Percentiles rank a stretch among this genome's conserved stretches.
Evolutionary conservation across 2,329 filamentous ascomycete genomes (phyloP).

Genomic region (Colletotrichum sp.): DNA sequence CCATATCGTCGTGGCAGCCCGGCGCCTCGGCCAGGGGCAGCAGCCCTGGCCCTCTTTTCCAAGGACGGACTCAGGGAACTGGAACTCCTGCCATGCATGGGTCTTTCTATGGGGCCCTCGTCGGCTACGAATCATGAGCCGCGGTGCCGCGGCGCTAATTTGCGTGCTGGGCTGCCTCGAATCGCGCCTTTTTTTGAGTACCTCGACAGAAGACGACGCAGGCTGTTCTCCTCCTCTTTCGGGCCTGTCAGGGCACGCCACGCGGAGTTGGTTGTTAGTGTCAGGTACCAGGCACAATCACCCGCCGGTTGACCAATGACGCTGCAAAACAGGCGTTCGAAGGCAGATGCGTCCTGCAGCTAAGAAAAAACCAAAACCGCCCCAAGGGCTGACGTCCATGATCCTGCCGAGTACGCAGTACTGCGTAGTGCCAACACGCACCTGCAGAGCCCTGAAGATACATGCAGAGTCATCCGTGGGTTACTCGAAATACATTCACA

Average conservation of each 20-base stretch:
- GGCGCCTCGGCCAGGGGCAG: conserved; percentile 2
- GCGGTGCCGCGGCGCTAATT: neutral
- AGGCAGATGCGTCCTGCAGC: conserved; percentile 4
- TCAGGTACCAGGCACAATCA: conserved; percentile 46
- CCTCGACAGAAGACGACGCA: neutral
- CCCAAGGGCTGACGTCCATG: conserved; percentile 7
- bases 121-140: conserved; percentile 15
- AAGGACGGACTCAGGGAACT: neutral
- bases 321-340: neutral
- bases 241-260: conserved; percentile 43
- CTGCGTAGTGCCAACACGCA: conserved; percentile 1
- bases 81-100: neutral
- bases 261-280: conserved; percentile 36
- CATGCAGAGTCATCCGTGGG: neutral
- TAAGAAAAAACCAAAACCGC: conserved; percentile 2
- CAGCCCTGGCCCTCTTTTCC: neutral
- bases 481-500: neutral
- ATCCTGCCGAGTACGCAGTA: neutral
- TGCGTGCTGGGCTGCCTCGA: conserved; percentile 4
- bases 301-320: conserved; percentile 35
- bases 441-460: neutral
- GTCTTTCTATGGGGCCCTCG: neutral
- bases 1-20: neutral
- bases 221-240: conserved; percentile 14
- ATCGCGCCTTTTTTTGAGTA: neutral